These are phyloP conservation scores for Magnolia sinica DNA, from an alignment of 164 flowering plant genomes.

Conservation along the genomic window DNA sequence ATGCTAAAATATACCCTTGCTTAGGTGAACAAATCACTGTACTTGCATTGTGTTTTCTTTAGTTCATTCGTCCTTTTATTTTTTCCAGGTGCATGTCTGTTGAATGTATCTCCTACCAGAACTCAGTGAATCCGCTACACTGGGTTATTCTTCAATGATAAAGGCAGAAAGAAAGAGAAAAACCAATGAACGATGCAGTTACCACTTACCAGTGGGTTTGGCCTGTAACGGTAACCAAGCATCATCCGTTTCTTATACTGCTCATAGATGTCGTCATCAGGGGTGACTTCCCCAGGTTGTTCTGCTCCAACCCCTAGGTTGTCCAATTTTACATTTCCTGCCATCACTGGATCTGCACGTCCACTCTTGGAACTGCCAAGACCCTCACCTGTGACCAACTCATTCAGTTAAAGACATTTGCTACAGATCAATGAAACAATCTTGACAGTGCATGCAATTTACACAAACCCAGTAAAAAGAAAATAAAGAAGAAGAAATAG, in stretches of 20 bases:
- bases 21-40: too few species aligned
- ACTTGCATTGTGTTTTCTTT: too few species aligned
- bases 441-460: not conserved
- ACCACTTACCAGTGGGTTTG: constrained; percentile 93
- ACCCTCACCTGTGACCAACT: constrained; percentile 74
- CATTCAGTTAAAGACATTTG: not conserved
- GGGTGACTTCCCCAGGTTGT: constrained; percentile 77
- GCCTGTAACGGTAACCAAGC: constrained; percentile 92
- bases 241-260: constrained; percentile 99
- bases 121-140: too few species aligned
- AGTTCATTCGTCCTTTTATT: too few species aligned
- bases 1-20: too few species aligned
- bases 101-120: too few species aligned
- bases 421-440: not conserved
- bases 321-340: constrained; percentile 77
- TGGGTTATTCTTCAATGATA: too few species aligned
- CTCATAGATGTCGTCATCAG: constrained; percentile 97
- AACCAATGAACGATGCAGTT: not conserved
- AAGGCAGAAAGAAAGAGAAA: not conserved
- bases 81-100: not conserved
- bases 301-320: constrained; percentile 92
- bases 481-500: not conserved
- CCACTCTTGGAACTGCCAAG: constrained; percentile 87
- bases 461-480: not conserved
- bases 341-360: constrained; percentile 81